Evolutionary conservation across 805 yeast genomes (phyloP), one percentile per base, ranked within the genome.

Genomic region (Wickerhamiella qilinensis): DNA sequence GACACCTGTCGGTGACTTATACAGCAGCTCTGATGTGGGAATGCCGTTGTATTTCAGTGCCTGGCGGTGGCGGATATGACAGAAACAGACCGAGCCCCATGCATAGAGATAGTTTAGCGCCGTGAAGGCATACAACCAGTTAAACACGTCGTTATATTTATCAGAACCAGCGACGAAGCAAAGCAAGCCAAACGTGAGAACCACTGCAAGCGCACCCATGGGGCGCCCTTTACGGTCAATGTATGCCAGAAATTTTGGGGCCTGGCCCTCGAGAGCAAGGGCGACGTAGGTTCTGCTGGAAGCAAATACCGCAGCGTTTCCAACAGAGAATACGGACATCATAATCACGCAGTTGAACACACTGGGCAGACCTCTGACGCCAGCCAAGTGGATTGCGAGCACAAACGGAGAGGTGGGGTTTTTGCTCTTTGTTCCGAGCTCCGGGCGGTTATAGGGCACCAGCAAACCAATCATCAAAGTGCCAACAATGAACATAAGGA

Each of bases 141-240:
- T 40, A 39, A 49, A 49, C 17, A 49, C 53, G 14, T 39, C 46
- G 32, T 41, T 45, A 39, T 49, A 46, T 37, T 46, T 36, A 17
- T 66, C 59, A 31, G 79, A 71, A 3, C 81, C 81, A 33, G 77
- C 69, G 35, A 79, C 62, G 52, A 71, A 75, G 39, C 74, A 68
- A 20, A 75, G 55, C 31, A 69, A 56, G 20, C 79, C 77, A 49
- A 75, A 64, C 27, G 52, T 15, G 21, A 59, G 53, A 22, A 69
- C 59, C 15, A 63, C 44, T 1, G 50, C 46, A 51, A 79, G 71
- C 17, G 84, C 85, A 36, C 67, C 73, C 38, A 79, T 53, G n/a
- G 94, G 93, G 53, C 93, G 70, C 41, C 94, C 94, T 34, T 60
- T 62, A 46, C 78, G 68, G 57, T 83, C 93, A 43, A 81, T 71